A percentile compares a stretch with the other conserved stretches of the same genome.
phyloP scores from a whole-genome alignment of 2,329 filamentous ascomycete genomes.

The Penicillium sp. region DNA sequence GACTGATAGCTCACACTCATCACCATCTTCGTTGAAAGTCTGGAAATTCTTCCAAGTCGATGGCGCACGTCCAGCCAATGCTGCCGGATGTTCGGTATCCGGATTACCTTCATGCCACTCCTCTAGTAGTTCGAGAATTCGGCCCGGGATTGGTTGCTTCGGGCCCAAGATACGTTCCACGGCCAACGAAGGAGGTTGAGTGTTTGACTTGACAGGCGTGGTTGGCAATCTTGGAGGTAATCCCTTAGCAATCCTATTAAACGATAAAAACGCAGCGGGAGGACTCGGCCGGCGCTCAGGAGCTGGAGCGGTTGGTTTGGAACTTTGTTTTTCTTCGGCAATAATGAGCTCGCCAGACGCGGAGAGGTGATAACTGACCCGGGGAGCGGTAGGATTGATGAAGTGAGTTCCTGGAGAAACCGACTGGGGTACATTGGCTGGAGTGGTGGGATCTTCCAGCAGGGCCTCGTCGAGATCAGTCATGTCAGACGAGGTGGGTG shows the following conservation, averaged over 20 bases:
- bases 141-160: neutral
- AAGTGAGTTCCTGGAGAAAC: neutral
- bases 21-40: neutral
- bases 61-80: neutral
- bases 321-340: neutral
- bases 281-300: neutral
- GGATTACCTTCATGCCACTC: neutral
- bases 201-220: fast-evolving
- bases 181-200: neutral
- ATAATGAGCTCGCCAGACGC: neutral
- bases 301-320: too few species aligned
- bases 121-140: neutral
- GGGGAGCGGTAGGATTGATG: neutral
- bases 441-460: neutral
- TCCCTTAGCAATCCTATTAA: neutral
- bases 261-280: neutral
- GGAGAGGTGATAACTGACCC: neutral
- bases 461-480: neutral
- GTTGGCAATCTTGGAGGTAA: neutral
- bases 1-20: neutral
- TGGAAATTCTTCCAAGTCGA: neutral
- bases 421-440: neutral
- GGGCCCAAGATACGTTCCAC: neutral
- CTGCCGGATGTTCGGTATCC: neutral
- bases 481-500: neutral